Base-by-base conservation (phyloP, 2,329 filamentous ascomycete genomes). In the Didymella exigua region DNA sequence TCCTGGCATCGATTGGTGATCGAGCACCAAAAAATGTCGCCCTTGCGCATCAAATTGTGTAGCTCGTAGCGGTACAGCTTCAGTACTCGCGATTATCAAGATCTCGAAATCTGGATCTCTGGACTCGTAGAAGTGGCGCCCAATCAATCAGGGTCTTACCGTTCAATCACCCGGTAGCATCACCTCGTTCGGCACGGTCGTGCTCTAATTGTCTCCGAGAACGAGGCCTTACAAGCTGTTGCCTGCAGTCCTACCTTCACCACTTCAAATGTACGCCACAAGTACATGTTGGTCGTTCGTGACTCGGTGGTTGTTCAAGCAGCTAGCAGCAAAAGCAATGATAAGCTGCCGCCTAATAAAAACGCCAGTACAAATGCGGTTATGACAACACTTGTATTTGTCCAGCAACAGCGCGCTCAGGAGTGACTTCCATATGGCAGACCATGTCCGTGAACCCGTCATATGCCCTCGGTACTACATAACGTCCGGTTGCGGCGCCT, bases 31-130 rank as follows among this genome's bases (percentile, higher is more conserved):
- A 41, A 33, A 42, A 23, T 44, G 23, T 26, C 29, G 24, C 46
- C 49, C 55, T 60, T 58, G 60, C 56, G 43, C 48, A 47, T 52
- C 33, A 42, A 41, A 40, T 48, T 38, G 44, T 50, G 52, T 46
- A 55, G 53, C 44, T 41, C 40, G 38, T 16, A 34, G 23, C 41
- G 14, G 19, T 43, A 24, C 29, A 23, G 23, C 34, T 23, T 24
- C 38, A 33, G 19, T 38, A 26, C 27, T 21, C 36, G 30, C 30
- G 29, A 10, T 21, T 16, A 21, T 42, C 30, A 47, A 19, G 11
- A 23, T 41, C 14, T 31, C 16, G 7, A 16, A 16, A 34, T 23
- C 23, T 18, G n/a, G 7, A 29, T 40, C 16, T 16, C 29, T 41
- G 10, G 33, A 14, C 18, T 19, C 30, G 30, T 37, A 29, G 14